phyloP scores from a whole-genome alignment of 2,329 filamentous ascomycete species.

The Penicillium sp. region DNA sequence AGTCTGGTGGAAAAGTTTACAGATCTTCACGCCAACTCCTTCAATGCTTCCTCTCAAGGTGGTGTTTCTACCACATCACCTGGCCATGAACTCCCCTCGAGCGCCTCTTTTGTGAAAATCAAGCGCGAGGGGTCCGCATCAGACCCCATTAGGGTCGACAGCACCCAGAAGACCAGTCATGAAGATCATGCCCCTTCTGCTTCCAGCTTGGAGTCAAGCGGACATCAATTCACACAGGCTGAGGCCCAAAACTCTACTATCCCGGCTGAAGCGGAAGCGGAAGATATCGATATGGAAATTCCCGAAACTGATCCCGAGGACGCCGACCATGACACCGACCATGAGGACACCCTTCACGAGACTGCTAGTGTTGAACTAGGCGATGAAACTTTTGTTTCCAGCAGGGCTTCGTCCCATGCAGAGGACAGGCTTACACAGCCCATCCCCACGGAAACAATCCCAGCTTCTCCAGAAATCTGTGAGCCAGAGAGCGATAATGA shows the following conservation, averaged over 20 bases:
- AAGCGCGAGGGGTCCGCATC: constrained; percentile 8
- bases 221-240: neutral
- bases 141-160: no score
- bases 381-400: constrained; percentile 22
- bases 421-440: neutral
- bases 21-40: constrained; percentile 26
- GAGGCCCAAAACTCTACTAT: neutral
- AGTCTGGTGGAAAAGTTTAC: constrained; percentile 28
- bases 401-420: neutral
- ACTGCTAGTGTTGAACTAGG: constrained; percentile 42
- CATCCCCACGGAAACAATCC: neutral
- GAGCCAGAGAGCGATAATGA: constrained; percentile 17
- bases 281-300: constrained; percentile 1
- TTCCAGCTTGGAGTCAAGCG: neutral
- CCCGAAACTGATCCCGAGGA: constrained; percentile 12
- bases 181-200: neutral
- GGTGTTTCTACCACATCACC: neutral
- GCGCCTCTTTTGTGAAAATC: constrained; percentile 1
- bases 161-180: neutral
- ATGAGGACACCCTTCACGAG: constrained; percentile 27
- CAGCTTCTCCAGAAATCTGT: constrained; percentile 3
- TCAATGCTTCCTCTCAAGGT: neutral
- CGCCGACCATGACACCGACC: neutral
- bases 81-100: neutral
- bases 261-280: neutral